Evolutionary conservation across 1,139 yeast genomes (phyloP), one percentile per base, ranked within the genome.

Genomic region (Saccharomyces pastorianus): DNA sequence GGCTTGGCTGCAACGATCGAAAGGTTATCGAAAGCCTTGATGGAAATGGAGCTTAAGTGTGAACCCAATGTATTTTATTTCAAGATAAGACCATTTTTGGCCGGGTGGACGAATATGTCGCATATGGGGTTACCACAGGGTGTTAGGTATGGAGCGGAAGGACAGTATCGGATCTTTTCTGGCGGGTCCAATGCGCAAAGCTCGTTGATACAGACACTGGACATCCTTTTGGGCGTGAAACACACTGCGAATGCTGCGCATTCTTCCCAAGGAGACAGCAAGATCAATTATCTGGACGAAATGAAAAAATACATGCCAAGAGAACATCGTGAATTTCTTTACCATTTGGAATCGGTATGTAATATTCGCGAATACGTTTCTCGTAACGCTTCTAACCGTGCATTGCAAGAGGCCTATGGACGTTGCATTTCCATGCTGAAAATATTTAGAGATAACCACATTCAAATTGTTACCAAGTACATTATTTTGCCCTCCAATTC

Each of bases 101-200:
- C 97, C 0, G 98, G 97, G 1, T 91, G 97, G 96, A 84, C 84
- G 67, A 88, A 88, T 65, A 90, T 91, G 97, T 82, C 80, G 20
- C 91, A 83, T 58, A 90, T 86, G 1, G 97, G 97, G 0, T 76
- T 91, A 55, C 80, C 89, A 51, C 70, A 82, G 55, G 97, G 97
- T 0, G 84, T 90, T 1, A 72, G 77, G 50, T 90, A 90, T 66
- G 96, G 96, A 6, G 74, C 80, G 53, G 91, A 86, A 58, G 62
- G 70, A 1, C 70, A 64, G 25, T 85, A 83, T 53, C 76, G 88
- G 58, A 70, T 77, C 31, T 87, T 80, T 68, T 78, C 96, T 6
- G 98, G 98, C 26, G 98, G 98, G 0, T 88, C 96, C 11, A 91
- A 91, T 67, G 97, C 96, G 0, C 98, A 91, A 71, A 83, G 93